Base-by-base conservation (phyloP, 352 stramenopile species). In the Elongisporangium prolatum region DNA sequence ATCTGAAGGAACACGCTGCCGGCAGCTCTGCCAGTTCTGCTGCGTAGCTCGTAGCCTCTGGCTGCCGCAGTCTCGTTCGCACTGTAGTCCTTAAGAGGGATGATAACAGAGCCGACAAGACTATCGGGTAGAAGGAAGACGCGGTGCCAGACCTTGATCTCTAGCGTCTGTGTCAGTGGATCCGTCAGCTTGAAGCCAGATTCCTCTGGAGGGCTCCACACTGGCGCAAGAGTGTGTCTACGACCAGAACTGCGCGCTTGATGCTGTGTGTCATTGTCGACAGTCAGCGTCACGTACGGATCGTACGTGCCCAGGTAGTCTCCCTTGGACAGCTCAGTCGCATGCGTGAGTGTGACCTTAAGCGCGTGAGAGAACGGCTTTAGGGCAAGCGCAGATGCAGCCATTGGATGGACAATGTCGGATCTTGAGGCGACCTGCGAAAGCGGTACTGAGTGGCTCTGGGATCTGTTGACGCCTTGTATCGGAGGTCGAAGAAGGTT, bases 121-220 rank as follows among this genome's bases (percentile, higher is more conserved):
- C 74, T 63, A 37, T 77, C 66, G 7, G 10, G 28, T 14, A 52
- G 51, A 48, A 80, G 20, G 11, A 70, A 47, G 38, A 75, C 68
- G 34, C 70, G 60, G 48, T 77, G 63, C 21, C 59, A 75, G 21
- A 80, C 64, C 13, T 75, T 50, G 17, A 75, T 50, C 8, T 38
- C 5, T 16, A 80, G 56, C 0, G 52, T 22, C 16, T 55, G 47
- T 18, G 49, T 17, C 14, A 54, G 14, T 7, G 56, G 67, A 21
- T 73, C 53, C 20, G 16, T n/a, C n/a, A 77, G 38, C 44, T 59
- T 65, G 59, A 80, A 74, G 58, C 75, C 60, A 38, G 77, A 80
- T 11, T 60, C 64, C 55, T 80, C 68, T 0, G 54, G 55, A 4
- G 68, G 67, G 2, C 47, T 55, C 71, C 71, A 80, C 10, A 68